These are phyloP conservation scores for Amphirosellinia nigrospora DNA, from an alignment of 495 filamentous ascomycete species.

Conservation along the genomic window DNA sequence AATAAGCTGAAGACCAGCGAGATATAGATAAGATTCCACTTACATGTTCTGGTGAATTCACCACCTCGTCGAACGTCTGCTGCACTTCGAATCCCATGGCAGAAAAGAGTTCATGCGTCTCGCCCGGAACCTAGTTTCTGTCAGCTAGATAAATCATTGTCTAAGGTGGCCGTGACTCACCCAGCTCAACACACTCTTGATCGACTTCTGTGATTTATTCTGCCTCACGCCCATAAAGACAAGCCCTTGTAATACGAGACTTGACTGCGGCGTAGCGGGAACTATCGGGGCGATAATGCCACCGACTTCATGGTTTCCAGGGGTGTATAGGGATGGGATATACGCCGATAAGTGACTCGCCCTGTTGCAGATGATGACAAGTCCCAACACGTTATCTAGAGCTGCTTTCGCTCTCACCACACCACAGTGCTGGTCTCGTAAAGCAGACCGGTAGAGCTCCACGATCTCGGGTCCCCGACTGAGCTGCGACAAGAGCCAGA, in stretches of 20 bases:
- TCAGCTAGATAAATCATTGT: conserved; percentile 34
- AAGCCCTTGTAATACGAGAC: conserved; percentile 75
- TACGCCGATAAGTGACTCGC: conserved; percentile 69
- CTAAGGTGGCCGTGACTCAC: conserved; percentile 52
- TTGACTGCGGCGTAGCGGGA: conserved; percentile 70
- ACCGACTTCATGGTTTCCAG: conserved; percentile 61
- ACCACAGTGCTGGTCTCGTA: conserved; percentile 76
- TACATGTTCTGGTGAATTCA: conserved; percentile 71
- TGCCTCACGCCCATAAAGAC: conserved; percentile 82
- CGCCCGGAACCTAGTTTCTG: conserved; percentile 66
- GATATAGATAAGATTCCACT: conserved; percentile 29
- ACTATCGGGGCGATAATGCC: conserved; percentile 85
- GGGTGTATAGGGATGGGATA: conserved; percentile 67
- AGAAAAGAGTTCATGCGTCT: conserved; percentile 70
- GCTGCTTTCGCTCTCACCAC: conserved; percentile 81
- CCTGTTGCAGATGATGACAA: conserved; percentile 80
- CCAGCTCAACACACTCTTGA: conserved; percentile 75
- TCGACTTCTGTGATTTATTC: conserved; percentile 75
- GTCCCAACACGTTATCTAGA: conserved; percentile 72
- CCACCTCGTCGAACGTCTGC: conserved; percentile 80
- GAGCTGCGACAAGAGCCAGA: conserved; percentile 74
- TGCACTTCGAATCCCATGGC: conserved; percentile 79
- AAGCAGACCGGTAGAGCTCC: conserved; percentile 79
- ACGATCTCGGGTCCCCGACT: conserved; percentile 80
- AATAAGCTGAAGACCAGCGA: neutral